Evolutionary conservation across 306 rosid species (phyloP).

Genomic region (Hippophae gyantsensis): DNA sequence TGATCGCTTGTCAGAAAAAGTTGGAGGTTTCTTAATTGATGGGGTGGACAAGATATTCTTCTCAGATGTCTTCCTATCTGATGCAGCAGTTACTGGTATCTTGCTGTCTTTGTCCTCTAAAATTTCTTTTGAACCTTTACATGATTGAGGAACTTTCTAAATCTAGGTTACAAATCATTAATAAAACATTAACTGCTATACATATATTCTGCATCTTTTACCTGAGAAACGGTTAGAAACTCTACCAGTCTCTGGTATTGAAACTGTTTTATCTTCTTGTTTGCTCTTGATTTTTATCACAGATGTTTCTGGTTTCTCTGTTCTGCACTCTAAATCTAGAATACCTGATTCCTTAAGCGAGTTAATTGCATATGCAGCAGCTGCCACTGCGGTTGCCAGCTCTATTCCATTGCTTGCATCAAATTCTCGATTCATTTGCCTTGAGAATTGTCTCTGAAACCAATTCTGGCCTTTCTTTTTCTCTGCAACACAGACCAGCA

Average conservation of each 20-base stretch:
- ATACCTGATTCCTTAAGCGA: too few relatives aligned
- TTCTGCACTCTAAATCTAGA: too few relatives aligned
- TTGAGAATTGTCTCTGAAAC: too few relatives aligned
- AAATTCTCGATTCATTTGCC: too few relatives aligned
- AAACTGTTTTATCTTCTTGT: slow-evolving; percentile 28
- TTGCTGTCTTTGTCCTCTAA: slow-evolving; percentile 29
- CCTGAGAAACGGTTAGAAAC: slow-evolving; percentile 44
- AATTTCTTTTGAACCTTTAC: slow-evolving; percentile 31
- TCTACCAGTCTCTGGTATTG: slow-evolving; percentile 20
- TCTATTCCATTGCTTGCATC: too few relatives aligned
- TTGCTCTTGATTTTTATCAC: not conserved
- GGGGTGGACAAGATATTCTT: too few relatives aligned
- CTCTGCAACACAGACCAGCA: not conserved
- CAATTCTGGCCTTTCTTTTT: not conserved
- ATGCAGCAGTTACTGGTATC: slow-evolving; percentile 18
- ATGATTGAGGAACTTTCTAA: slow-evolving; percentile 7
- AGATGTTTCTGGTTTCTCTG: too few relatives aligned
- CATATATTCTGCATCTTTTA: slow-evolving; percentile 16
- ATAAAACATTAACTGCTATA: not conserved
- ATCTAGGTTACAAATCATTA: not conserved
- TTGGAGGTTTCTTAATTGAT: too few relatives aligned
- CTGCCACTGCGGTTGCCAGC: too few relatives aligned
- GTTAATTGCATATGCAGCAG: too few relatives aligned
- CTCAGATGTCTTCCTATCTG: too few relatives aligned
- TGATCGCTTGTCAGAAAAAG: too few relatives aligned